Evolutionary conservation across 345 rosid genomes (phyloP), one percentile per base, ranked within the genome.

Genomic region (Noccaea caerulescens): DNA sequence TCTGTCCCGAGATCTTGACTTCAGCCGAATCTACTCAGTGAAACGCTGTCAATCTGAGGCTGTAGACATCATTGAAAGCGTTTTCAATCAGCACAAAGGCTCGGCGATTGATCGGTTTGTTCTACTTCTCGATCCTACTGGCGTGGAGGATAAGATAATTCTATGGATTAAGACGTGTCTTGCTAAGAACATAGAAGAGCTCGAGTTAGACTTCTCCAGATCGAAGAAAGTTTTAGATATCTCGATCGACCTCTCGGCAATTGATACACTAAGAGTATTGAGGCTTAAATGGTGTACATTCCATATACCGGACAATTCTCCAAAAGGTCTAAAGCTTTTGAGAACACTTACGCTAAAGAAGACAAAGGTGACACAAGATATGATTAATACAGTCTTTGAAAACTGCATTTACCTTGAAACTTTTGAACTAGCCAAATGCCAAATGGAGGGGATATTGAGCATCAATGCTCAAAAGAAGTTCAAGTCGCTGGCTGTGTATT

Each of bases 191-290:
- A 49, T 69, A 4, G 6, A 49, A 58, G 50, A 69, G 4, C 50
- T 69, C 1, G 58, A 1, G 0, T 27, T 69, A 14, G 66, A 69
- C 59, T 59, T 69, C 38, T 69, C 66, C 2, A 69, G 25, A 46
- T 13, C 50, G 1, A 37, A 25, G 5, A 39, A 37, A 13, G 41
- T 47, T 10, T 0, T 38, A 4, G 39, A 25, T 12, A 46, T 49
- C 5, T 4, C 12, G 0, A 4, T 59, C 6, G 39, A 69, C 5
- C 47, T 69, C n/a, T 69, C 18, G 1, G 30, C 66, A 1, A 3
- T 69, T 9, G 2, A 58, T 3, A 58, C 32, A 0, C n/a, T 69
- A n/a, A 10, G 7, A 13, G n/a, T 10, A 3, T 56, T 69, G 58
- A 58, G 50, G 20, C 13, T 70, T 0, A 1, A 1, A 7, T 70